Evolutionary conservation across 2,329 filamentous ascomycete genomes (phyloP).

Genomic region (Hawksworthiomyces lignivorus): DNA sequence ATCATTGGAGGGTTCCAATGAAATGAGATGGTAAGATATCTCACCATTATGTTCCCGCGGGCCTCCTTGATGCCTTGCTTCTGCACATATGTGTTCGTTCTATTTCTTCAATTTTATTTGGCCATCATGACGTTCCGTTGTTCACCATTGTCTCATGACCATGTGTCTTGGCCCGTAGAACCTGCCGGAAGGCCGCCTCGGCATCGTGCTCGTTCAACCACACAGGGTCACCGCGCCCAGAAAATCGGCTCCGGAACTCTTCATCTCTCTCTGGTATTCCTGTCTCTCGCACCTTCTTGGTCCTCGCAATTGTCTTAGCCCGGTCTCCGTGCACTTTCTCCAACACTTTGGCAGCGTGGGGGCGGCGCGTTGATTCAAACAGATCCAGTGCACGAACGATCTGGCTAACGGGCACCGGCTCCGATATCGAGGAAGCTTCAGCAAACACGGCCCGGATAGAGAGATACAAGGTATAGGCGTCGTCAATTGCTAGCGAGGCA

Average conservation of each 20-base stretch:
- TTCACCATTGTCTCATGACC: no score
- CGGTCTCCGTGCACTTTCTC: slow-evolving; percentile 30
- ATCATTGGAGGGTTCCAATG: no score
- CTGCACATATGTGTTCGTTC: no score
- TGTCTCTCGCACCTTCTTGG: not conserved
- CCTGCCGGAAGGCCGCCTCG: slow-evolving; percentile 1
- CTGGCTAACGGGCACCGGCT: not conserved
- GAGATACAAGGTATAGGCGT: slow-evolving; percentile 8
- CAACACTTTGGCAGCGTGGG: slow-evolving; percentile 4
- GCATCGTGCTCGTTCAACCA: slow-evolving; percentile 9
- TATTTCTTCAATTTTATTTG: no score
- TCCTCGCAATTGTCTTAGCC: slow-evolving; percentile 17
- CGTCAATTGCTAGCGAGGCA: slow-evolving; percentile 10
- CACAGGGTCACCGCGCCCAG: not conserved
- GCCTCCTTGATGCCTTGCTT: no score
- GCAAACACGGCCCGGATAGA: slow-evolving; percentile 6
- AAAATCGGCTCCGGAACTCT: not conserved
- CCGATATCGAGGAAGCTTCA: slow-evolving; percentile 1
- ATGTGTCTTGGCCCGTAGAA: not conserved
- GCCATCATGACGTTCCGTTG: no score
- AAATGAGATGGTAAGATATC: no score
- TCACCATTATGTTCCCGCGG: no score
- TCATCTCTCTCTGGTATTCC: slow-evolving; percentile 1
- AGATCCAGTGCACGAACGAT: slow-evolving; percentile 1
- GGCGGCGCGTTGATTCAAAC: slow-evolving; percentile 1